Conservation (phyloP, 345 rosid species). For the Pugionium dolabratum region DNA sequence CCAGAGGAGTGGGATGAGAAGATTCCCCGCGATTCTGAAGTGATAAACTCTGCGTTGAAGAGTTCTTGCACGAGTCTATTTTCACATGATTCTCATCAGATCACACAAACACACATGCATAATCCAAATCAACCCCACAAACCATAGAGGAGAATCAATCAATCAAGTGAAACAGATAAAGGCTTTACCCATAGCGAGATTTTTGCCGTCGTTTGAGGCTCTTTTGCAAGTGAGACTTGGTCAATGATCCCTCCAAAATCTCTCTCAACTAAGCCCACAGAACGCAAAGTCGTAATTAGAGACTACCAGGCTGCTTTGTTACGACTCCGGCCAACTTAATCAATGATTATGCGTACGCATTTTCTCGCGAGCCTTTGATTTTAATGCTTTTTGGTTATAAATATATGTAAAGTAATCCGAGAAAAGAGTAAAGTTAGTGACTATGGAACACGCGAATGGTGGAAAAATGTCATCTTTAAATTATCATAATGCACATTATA, state of each 20-base stretch:
- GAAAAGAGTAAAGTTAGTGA: background rate
- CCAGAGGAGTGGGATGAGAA: conserved; percentile 16
- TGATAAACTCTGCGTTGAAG: conserved; percentile 8
- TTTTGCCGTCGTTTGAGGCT: conserved; percentile 26
- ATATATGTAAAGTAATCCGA: too few species aligned
- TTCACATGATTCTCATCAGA: conserved; percentile 13
- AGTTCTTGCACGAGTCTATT: background rate
- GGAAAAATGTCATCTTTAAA: background rate
- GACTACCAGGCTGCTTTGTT: background rate
- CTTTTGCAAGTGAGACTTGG: conserved; percentile 14
- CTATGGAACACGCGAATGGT: background rate
- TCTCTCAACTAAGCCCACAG: background rate
- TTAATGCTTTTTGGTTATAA: background rate
- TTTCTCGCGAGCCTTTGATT: conserved; percentile 13
- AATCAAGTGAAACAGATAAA: background rate
- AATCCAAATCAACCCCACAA: background rate
- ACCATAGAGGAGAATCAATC: background rate
- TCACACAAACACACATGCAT: background rate
- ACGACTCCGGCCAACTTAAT: background rate
- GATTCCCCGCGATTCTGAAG: background rate
- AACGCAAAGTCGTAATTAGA: background rate
- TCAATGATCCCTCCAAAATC: conserved; percentile 17
- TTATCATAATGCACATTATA: conserved; percentile 18
- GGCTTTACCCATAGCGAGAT: background rate
- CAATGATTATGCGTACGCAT: conserved; percentile 17